Evolutionary conservation across 2,329 filamentous ascomycete genomes (phyloP).

Genomic region (Fusarium xyrophilum): DNA sequence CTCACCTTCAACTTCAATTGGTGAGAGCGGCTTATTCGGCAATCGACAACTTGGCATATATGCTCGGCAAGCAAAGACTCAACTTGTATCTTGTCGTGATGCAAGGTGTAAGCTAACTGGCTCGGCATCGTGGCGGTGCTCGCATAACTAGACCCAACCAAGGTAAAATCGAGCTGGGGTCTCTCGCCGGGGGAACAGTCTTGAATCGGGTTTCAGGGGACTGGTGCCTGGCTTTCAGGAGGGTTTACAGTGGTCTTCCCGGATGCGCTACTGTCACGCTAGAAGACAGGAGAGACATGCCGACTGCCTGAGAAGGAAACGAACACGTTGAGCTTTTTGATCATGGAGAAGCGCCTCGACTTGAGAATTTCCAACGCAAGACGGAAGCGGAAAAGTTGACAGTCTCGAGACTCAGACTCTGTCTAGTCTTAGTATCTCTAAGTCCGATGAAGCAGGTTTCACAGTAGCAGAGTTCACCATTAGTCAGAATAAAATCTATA

Average conservation of each 20-base stretch:
- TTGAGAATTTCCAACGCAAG: background rate
- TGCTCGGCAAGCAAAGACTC: slow-evolving; percentile 7
- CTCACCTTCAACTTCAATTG: slow-evolving; percentile 19
- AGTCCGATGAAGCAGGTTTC: background rate
- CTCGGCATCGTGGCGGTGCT: slow-evolving; percentile 36
- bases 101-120: slow-evolving; percentile 29
- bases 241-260: slow-evolving; percentile 6
- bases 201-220: slow-evolving; percentile 23
- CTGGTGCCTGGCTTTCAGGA: slow-evolving; percentile 4
- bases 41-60: slow-evolving; percentile 33
- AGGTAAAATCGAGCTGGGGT: slow-evolving; percentile 1
- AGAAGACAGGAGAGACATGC: slow-evolving; percentile 26
- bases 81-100: slow-evolving; percentile 18
- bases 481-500: background rate
- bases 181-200: background rate
- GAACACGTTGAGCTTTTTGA: slow-evolving; percentile 44
- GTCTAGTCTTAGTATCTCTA: background rate
- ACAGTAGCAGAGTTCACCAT: background rate
- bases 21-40: slow-evolving; percentile 32
- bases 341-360: slow-evolving; percentile 2
- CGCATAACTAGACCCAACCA: slow-evolving; percentile 10
- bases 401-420: slow-evolving; percentile 11
- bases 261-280: slow-evolving; percentile 26
- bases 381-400: slow-evolving; percentile 10
- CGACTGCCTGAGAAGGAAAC: slow-evolving; percentile 38